phyloP scores from a whole-genome alignment of 805 yeast species.

The Kregervanrija fluxuum region DNA sequence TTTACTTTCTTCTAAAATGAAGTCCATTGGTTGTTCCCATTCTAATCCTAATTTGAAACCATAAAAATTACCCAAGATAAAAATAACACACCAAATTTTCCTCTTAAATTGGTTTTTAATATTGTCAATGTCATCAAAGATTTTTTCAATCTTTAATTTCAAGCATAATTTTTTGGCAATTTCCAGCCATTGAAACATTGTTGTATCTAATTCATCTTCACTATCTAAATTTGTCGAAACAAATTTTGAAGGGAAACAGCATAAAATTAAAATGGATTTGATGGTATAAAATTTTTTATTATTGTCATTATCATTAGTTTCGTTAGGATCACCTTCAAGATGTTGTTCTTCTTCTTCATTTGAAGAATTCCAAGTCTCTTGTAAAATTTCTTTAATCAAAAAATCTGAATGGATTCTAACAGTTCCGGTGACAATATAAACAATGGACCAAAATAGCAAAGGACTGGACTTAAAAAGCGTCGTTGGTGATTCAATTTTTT shows the following conservation, averaged over 20 bases:
- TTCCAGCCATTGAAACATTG: slow-evolving; percentile 19
- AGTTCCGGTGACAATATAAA: slow-evolving; percentile 16
- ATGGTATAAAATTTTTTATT: slow-evolving; percentile 3
- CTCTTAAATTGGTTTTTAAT: slow-evolving; percentile 12
- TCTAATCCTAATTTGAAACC: slow-evolving; percentile 21
- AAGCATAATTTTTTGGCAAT: slow-evolving; percentile 17
- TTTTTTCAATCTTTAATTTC: slow-evolving; percentile 14
- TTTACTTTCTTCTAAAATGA: slow-evolving; percentile 12
- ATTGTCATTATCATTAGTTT: background rate
- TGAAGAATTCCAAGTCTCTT: too few species aligned
- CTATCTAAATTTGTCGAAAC: slow-evolving; percentile 3
- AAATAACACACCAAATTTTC: slow-evolving; percentile 23
- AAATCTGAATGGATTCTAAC: slow-evolving; percentile 10
- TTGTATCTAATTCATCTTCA: slow-evolving; percentile 14
- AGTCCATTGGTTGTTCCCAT: slow-evolving; percentile 18
- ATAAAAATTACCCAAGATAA: slow-evolving; percentile 20
- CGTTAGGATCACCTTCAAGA: background rate
- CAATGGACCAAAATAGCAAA: slow-evolving; percentile 28
- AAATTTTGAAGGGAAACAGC: slow-evolving; percentile 20
- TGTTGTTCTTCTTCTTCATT: too few species aligned
- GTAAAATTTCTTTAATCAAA: slow-evolving; percentile 12
- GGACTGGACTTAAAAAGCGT: slow-evolving; percentile 13
- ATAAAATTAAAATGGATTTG: slow-evolving; percentile 21
- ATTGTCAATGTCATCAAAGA: slow-evolving; percentile 11
- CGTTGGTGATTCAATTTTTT: slow-evolving; percentile 16